Base-by-base conservation (phyloP, 2,329 filamentous ascomycete species). In the Clarireedia homoeocarpa region DNA sequence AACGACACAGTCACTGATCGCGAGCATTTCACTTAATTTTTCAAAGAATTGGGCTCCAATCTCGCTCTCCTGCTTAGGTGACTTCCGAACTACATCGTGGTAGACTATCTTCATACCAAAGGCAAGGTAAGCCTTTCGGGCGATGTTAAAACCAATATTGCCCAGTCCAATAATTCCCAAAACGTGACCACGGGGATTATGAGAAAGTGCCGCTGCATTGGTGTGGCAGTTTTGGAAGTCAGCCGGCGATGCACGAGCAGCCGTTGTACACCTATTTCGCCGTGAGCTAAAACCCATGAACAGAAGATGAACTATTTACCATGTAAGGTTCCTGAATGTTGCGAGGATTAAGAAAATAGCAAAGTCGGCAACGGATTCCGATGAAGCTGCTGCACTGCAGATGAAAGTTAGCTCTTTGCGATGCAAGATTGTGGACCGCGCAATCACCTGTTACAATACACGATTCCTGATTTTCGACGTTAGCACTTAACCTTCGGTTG, bases 321-420 rank as follows among this genome's bases (percentile, higher is more conserved):
- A 88, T 1, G 81, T 76, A 12, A 90, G 77, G 47, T 81, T 77
- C 51, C 86, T 83, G 73, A 89, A 90, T 14, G 81, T 83, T 7
- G 80, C 79, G 50, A 91, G 79, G 62, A 90, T 80, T 63, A 86
- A 78, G 65, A 83, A 84, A 42, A 88, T 75, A 17, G 84, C 82
- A 59, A 87, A 82, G 69, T 90, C 87, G 51, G 86, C 85, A 1
- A 89, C 86, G 4, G 85, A 82, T 65, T 90, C 86, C 6, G 84
- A 84, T 38, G 84, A 85, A 0, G 86, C 85, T 1, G 82, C 77
- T 1, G 85, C 85, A 2, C 82, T 67, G 46, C 12, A 27, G 14
- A 39, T 51, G 45, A 56, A 27, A 61, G 57, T 24, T 44, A 6
- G n/a, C 26, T 26, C 36, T 39, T 56, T 14, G 45, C 24, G 10